Base-by-base conservation (phyloP, 73 alveolate genomes). In the Tetrahymena elliotti region DNA sequence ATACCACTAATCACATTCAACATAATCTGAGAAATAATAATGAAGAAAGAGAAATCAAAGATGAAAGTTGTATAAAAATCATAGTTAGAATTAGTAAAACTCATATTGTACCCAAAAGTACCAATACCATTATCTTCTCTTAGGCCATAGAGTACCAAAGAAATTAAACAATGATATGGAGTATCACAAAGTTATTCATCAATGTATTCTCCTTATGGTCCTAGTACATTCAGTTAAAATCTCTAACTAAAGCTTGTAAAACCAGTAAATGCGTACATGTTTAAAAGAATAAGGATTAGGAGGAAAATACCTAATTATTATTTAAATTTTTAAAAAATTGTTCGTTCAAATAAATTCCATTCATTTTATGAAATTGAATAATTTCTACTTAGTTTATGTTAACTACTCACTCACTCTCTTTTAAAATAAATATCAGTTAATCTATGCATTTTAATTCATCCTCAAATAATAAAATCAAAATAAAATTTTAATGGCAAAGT, bases 111-210 rank as follows among this genome's bases (percentile, higher is more conserved):
- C 1, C 98, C 97, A 84, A 96, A 84, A 0, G 97, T 95, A 88
- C 98, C 98, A 52, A 97, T 97, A 94, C 99, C 99, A 40, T 98
- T 98, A 41, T 98, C 99, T 97, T 97, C 99, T 97, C 99, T 98
- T 83, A 98, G 95, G 53, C 99, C 98, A 41, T 84, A 94, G 53
- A 84, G 52, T 33, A 94, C 95, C 38, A 94, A 88, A 94, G 95
- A 84, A 10, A 94, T 84, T 36, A 94, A 94, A 40, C 96, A 94
- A 52, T 94, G 96, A 33, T 92, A 93, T 8, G 96, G 96, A 47
- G 96, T 94, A 35, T 94, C 96, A 88, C 96, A 94, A 8, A 94
- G 96, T 9, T 94, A 93, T 33, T 94, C 95, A 33, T 88, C 84
- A 3, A 84, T 88, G 83, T 94, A 94, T 24, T 84, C 41, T 4